These are phyloP conservation scores for Pseudonitzschia delicatissima DNA, from an alignment of 108 stramenopile genomes.

Conservation along the genomic window DNA sequence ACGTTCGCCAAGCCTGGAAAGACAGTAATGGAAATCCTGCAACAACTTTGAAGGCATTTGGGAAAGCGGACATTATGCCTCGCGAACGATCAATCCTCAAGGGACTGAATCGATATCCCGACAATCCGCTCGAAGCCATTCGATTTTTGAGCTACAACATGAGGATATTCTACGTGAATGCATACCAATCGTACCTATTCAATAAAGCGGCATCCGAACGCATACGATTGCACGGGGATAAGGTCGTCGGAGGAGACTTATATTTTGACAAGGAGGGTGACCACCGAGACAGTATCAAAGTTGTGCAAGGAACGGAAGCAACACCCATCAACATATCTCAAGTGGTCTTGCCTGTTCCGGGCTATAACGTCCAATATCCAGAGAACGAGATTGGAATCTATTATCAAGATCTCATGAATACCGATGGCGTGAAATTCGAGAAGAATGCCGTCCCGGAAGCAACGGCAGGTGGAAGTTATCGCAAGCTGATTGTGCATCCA, in stretches of 20 bases:
- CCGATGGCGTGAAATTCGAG: slow-evolving; percentile 56
- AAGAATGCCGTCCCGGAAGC: slow-evolving; percentile 50
- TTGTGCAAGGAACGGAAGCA: slow-evolving; percentile 24
- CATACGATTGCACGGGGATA: slow-evolving; percentile 47
- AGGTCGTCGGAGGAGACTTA: slow-evolving; percentile 61
- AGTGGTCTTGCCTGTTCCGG: slow-evolving; percentile 78
- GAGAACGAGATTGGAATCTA: slow-evolving; percentile 61
- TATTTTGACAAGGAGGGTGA: slow-evolving; percentile 30
- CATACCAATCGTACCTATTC: slow-evolving; percentile 85
- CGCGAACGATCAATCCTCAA: slow-evolving; percentile 67
- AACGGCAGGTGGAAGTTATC: slow-evolving; percentile 78
- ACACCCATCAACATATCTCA: slow-evolving; percentile 33
- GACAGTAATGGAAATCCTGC: slow-evolving; percentile 51
- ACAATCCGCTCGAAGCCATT: slow-evolving; percentile 57
- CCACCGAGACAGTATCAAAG: slow-evolving; percentile 14
- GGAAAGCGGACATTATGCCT: slow-evolving; percentile 48
- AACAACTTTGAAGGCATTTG: slow-evolving; percentile 55
- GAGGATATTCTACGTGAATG: slow-evolving; percentile 74
- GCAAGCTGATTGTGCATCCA: slow-evolving; percentile 49
- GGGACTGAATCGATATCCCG: slow-evolving; percentile 66
- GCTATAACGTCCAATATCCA: slow-evolving; percentile 64
- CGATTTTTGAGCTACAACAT: slow-evolving; percentile 55
- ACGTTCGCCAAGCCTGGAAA: slow-evolving; percentile 60
- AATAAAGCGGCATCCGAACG: slow-evolving; percentile 72
- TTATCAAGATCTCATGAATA: slow-evolving; percentile 43